Conservation (phyloP, 1,284 basidiomycete species). For the Papiliotrema nemorosa region DNA sequence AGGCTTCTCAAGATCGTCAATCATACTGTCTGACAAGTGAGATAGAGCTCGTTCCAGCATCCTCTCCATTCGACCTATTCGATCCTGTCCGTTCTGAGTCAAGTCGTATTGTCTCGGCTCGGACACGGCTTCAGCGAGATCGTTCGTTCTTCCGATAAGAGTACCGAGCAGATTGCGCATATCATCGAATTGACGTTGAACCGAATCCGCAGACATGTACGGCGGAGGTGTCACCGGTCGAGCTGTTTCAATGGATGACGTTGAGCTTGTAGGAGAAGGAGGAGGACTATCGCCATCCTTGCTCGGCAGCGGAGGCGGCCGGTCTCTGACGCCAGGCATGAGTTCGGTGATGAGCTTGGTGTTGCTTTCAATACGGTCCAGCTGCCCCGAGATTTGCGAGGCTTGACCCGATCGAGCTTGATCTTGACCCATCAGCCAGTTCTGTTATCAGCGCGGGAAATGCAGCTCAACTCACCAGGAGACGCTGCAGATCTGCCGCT, state of each 20-base stretch:
- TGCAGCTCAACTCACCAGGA: conserved; percentile 20
- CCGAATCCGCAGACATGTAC: conserved; percentile 25
- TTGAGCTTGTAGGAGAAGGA: conserved; percentile 22
- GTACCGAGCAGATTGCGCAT: conserved; percentile 35
- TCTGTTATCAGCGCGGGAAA: conserved; percentile 8
- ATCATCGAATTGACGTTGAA: conserved; percentile 35
- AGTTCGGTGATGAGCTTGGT: conserved; percentile 31
- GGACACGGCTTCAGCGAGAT: conserved; percentile 28
- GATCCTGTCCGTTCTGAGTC: conserved; percentile 23
- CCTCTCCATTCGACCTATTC: too few species aligned
- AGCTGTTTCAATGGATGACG: conserved; percentile 14
- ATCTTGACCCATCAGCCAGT: conserved; percentile 45
- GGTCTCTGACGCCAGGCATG: conserved; percentile 14
- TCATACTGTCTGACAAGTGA: conserved; percentile 25
- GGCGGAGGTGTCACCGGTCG: conserved; percentile 40
- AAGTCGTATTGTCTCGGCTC: conserved; percentile 18
- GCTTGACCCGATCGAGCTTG: conserved; percentile 34
- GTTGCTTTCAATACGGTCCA: conserved; percentile 45
- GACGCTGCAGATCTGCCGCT: conserved; percentile 20
- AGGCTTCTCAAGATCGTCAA: conserved; percentile 11
- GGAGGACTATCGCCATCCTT: conserved; percentile 27
- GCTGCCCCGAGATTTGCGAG: conserved; percentile 32
- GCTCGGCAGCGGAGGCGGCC: conserved; percentile 37
- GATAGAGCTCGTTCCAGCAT: conserved; percentile 35
- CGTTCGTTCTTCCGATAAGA: conserved; percentile 35